phyloP scores from a whole-genome alignment of 1,284 basidiomycete genomes.

The Ustilago vetiveriae region DNA sequence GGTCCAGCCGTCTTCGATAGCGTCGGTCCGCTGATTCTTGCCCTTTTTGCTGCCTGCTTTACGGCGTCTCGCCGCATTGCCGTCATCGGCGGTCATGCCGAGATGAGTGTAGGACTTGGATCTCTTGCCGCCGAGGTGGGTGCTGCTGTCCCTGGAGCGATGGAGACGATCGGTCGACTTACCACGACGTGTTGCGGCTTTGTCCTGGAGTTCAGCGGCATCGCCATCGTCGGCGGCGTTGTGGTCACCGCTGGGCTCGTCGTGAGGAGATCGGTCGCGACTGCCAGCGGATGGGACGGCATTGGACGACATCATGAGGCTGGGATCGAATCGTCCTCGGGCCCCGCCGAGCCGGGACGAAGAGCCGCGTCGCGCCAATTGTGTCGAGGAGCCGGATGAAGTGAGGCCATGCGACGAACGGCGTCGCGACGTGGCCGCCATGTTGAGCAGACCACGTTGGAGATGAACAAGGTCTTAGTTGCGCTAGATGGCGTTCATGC shows the following conservation, averaged over 20 bases:
- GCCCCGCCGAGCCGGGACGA: constrained; percentile 30
- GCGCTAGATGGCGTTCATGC: neutral
- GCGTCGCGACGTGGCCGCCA: constrained; percentile 40
- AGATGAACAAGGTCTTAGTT: neutral
- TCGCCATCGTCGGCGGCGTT: constrained; percentile 2
- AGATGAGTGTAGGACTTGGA: constrained; percentile 55
- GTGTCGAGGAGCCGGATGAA: constrained; percentile 47
- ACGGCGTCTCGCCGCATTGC: constrained; percentile 23
- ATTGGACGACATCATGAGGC: constrained; percentile 55
- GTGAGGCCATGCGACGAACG: constrained; percentile 37
- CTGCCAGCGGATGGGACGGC: constrained; percentile 13
- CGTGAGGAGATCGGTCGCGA: constrained; percentile 26
- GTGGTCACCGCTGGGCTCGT: neutral
- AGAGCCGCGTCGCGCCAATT: constrained; percentile 43
- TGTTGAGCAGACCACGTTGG: constrained; percentile 13
- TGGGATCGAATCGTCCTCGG: constrained; percentile 50
- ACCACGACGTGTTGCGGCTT: constrained; percentile 23
- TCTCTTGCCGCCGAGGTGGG: constrained; percentile 48
- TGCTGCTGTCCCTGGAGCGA: constrained; percentile 44
- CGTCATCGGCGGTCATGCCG: constrained; percentile 30
- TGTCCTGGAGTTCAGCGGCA: constrained; percentile 10
- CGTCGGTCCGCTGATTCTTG: constrained; percentile 19
- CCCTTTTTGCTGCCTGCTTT: constrained; percentile 25
- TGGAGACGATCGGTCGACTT: constrained; percentile 56
- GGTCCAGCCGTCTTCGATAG: constrained; percentile 56